phyloP scores from a whole-genome alignment of 78 protist genomes.

The Isochrysis galbana region DNA sequence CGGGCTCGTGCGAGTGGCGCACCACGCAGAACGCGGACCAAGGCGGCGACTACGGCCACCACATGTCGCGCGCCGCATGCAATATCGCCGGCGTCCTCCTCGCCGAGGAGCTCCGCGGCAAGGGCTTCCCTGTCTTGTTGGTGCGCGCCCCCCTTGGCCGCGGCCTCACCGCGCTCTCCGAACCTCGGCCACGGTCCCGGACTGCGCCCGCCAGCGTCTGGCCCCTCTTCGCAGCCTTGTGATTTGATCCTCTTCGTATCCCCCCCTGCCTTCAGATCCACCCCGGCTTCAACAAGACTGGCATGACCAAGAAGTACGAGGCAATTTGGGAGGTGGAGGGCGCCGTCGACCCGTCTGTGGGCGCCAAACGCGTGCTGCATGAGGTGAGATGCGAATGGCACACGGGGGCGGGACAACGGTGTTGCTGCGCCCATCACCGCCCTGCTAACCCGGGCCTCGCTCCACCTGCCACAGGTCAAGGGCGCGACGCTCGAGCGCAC shows the following conservation, averaged over 20 bases:
- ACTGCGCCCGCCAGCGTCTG: too few relatives aligned
- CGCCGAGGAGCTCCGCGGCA: slow-evolving; percentile 19
- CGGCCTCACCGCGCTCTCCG: too few relatives aligned
- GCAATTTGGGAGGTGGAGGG: slow-evolving; percentile 51
- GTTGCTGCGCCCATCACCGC: not conserved
- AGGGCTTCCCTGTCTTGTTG: not conserved
- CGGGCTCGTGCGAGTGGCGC: slow-evolving; percentile 29
- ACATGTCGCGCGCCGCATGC: slow-evolving; percentile 7
- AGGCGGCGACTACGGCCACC: slow-evolving; percentile 7
- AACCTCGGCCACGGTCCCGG: too few relatives aligned
- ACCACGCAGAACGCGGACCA: slow-evolving; percentile 11
- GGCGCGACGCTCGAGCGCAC: not conserved
- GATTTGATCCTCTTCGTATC: too few relatives aligned
- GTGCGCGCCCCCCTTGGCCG: not conserved
- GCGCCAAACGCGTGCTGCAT: slow-evolving; percentile 52
- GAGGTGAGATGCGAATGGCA: too few relatives aligned
- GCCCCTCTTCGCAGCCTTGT: too few relatives aligned
- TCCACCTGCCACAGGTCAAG: too few relatives aligned
- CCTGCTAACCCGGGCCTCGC: too few relatives aligned
- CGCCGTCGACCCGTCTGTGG: slow-evolving; percentile 36
- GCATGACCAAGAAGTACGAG: slow-evolving; percentile 38
- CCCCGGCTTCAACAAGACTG: slow-evolving; percentile 54
- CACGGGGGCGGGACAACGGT: not conserved
- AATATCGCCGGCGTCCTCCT: not conserved
- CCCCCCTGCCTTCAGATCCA: too few relatives aligned